Evolutionary conservation across 2,329 filamentous ascomycete species (phyloP).

Genomic region (Mollisiaceae sp.): DNA sequence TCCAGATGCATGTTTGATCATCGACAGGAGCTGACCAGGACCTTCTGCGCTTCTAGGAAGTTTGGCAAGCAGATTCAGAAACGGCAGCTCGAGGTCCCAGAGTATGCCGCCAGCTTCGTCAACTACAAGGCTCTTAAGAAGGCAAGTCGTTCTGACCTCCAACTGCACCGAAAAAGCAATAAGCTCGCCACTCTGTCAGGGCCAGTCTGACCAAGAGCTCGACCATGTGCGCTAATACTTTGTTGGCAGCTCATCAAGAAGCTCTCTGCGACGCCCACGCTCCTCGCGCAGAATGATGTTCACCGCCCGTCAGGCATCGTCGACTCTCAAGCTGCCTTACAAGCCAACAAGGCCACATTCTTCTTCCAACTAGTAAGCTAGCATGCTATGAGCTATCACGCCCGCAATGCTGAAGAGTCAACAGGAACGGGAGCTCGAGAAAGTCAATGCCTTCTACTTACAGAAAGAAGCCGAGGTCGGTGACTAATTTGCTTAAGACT

Average conservation of each 20-base stretch:
- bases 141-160: conserved; percentile 57
- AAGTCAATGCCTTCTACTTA: conserved; percentile 96
- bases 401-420: conserved; percentile 47
- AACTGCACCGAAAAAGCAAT: conserved; percentile 29
- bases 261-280: conserved; percentile 86
- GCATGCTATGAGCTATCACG: conserved; percentile 28
- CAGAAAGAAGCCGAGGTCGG: conserved; percentile 96
- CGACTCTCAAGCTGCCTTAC: conserved; percentile 87
- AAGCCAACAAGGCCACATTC: conserved; percentile 98
- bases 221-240: conserved; percentile 36
- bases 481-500: conserved; percentile 26
- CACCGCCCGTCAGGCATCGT: conserved; percentile 52
- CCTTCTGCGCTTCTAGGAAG: conserved; percentile 69
- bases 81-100: conserved; percentile 96
- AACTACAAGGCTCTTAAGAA: conserved; percentile 99
- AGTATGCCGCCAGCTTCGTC: conserved; percentile 98
- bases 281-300: conserved; percentile 75
- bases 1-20: conserved; percentile 9
- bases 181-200: conserved; percentile 16
- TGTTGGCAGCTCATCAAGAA: conserved; percentile 89
- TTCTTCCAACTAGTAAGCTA: conserved; percentile 89
- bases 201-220: conserved; percentile 27
- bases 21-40: conserved; percentile 23
- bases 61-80: conserved; percentile 99
- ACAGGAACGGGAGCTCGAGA: conserved; percentile 95